A percentile compares a stretch with the other conserved stretches of the same genome.
These are phyloP conservation scores for Pichia sp. DNA, from an alignment of 1,139 yeast genomes.

Conservation along the genomic window DNA sequence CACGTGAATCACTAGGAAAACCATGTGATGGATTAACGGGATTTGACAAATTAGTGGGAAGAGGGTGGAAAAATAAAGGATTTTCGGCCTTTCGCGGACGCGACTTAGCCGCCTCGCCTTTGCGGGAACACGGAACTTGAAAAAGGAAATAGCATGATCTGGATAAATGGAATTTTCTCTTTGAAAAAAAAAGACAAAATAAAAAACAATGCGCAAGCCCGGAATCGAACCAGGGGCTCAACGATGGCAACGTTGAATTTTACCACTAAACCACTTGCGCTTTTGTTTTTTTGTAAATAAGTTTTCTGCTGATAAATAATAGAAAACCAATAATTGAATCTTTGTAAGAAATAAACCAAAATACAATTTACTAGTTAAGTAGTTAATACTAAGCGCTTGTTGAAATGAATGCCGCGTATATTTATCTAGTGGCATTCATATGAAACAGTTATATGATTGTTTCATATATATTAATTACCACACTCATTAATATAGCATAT, in stretches of 20 bases:
- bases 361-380: no score
- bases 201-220: slow-evolving; percentile 9
- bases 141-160: neutral
- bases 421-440: no score
- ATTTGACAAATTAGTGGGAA: neutral
- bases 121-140: neutral
- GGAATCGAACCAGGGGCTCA: slow-evolving; percentile 18
- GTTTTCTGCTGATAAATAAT: no score
- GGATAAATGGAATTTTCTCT: neutral
- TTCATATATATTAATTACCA: no score
- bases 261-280: slow-evolving; percentile 17
- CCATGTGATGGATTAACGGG: neutral
- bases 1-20: neutral
- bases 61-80: neutral
- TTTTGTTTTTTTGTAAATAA: no score
- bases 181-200: neutral
- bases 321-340: no score
- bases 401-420: no score
- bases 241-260: slow-evolving; percentile 17
- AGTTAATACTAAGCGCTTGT: no score
- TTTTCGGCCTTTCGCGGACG: neutral
- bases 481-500: no score
- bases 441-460: no score
- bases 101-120: neutral
- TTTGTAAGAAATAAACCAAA: no score